These are phyloP conservation scores for Gaeumannomyces sp. DNA, from an alignment of 2,329 filamentous ascomycete genomes.

Conservation along the genomic window DNA sequence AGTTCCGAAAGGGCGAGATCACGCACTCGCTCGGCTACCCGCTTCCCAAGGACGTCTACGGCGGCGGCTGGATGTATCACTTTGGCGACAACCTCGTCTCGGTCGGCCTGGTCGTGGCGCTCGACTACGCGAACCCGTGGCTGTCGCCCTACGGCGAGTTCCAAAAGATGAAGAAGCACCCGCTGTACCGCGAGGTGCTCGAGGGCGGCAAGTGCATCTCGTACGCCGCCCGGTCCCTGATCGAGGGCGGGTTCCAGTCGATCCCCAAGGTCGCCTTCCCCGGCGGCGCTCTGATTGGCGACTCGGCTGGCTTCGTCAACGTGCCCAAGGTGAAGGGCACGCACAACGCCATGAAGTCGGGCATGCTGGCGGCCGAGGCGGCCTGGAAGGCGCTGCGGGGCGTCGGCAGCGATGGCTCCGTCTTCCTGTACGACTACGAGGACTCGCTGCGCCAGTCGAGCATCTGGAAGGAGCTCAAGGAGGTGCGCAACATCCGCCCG, in stretches of 20 bases:
- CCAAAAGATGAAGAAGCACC: slow-evolving; percentile 97
- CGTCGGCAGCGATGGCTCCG: slow-evolving; percentile 37
- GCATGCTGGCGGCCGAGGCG: slow-evolving; percentile 92
- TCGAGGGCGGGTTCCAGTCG: slow-evolving; percentile 94
- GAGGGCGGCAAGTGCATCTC: slow-evolving; percentile 97
- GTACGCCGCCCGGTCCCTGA: slow-evolving; percentile 84
- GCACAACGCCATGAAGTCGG: slow-evolving; percentile 95
- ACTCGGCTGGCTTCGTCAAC: slow-evolving; percentile 94
- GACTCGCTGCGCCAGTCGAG: slow-evolving; percentile 75
- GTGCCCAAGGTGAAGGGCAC: slow-evolving; percentile 98
- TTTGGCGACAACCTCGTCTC: slow-evolving; percentile 96
- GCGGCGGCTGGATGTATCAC: slow-evolving; percentile 99
- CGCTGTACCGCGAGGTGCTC: slow-evolving; percentile 78
- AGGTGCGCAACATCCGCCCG: slow-evolving; percentile 95
- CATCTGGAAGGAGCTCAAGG: slow-evolving; percentile 91
- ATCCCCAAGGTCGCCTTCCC: slow-evolving; percentile 97
- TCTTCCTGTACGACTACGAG: slow-evolving; percentile 95
- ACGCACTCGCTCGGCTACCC: slow-evolving; percentile 92
- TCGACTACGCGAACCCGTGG: slow-evolving; percentile 97
- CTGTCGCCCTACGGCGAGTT: slow-evolving; percentile 93
- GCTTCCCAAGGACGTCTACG: slow-evolving; percentile 81
- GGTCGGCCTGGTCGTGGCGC: slow-evolving; percentile 81
- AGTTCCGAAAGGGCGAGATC: slow-evolving; percentile 81
- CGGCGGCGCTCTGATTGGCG: slow-evolving; percentile 89
- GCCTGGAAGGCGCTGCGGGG: slow-evolving; percentile 65